Evolutionary conservation across 306 rosid genomes (phyloP), one percentile per base, ranked within the genome.

Genomic region (Quercus engelmannii): DNA sequence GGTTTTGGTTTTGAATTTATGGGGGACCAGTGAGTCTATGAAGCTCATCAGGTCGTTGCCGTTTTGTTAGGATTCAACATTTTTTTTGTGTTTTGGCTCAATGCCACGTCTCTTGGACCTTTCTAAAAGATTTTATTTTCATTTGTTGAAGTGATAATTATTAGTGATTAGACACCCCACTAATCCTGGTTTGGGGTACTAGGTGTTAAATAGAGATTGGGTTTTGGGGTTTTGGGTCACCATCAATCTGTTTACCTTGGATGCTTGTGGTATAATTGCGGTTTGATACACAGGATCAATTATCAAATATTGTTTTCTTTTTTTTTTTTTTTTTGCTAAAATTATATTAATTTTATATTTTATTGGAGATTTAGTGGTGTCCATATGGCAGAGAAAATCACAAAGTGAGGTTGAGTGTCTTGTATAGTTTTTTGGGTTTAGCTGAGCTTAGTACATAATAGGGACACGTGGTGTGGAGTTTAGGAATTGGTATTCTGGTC

Each of bases 81-180:
- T 55, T 51, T 55, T 51, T 18, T 18, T 8, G 5, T 1, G n/a
- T 23, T 17, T 25, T 19, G 51, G 52, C 52, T 10, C 17, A 35
- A 33, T 46, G 71, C 79, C 84, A 80, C 84, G 80, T 80, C 73
- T 52, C 38, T 35, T 8, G 4, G 17, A 33, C 72, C 26, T 26
- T 14, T 30, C 49, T 10, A 49, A 49, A 49, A 49, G 14, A 49
- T 49, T 49, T 49, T 49, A 49, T 49, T 49, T 12, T 49, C 15
- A 10, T 12, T 49, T 12, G 46, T 41, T 41, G 3, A 49, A 49
- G 15, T 3, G 54, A 49, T 49, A 3, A 49, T 10, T 12, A 49
- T 49, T 49, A 10, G 54, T 41, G 31, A 7, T 54, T 9, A 58
- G 25, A 0, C 18, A 59, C 5, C 31, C 7, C 65, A 59, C 65